Conservation (phyloP, 2,329 filamentous ascomycete genomes). For the Sarocladium kiliense region DNA sequence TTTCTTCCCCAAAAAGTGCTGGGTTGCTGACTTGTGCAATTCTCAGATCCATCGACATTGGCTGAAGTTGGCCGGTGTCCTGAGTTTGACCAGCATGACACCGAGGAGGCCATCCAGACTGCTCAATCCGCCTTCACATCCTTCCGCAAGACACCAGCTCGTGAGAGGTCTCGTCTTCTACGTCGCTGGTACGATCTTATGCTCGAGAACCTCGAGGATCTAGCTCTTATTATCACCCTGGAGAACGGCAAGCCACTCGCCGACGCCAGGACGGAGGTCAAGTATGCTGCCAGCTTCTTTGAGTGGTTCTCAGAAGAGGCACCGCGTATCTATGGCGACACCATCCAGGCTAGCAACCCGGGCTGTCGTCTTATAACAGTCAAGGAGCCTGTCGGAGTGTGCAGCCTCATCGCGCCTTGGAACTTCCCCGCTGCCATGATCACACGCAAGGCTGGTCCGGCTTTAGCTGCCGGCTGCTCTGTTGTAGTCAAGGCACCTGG, state of each 20-base stretch:
- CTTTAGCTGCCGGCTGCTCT: conserved; percentile 63
- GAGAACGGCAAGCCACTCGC: conserved; percentile 67
- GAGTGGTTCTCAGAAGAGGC: conserved; percentile 64
- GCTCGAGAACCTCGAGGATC: conserved; percentile 59
- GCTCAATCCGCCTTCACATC: conserved; percentile 52
- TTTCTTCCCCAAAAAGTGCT: background rate
- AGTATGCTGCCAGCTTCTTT: conserved; percentile 55
- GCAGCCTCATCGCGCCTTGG: conserved; percentile 34
- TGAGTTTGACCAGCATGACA: conserved; percentile 66
- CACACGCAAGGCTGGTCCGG: conserved; percentile 34
- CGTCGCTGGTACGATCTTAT: conserved; percentile 64
- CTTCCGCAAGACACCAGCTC: conserved; percentile 56
- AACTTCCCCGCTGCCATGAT: conserved; percentile 41
- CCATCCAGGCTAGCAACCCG: conserved; percentile 23
- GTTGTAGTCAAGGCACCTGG: conserved; percentile 80
- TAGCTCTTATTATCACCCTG: conserved; percentile 63
- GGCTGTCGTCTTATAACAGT: conserved; percentile 39
- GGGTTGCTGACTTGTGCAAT: background rate
- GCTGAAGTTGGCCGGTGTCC: conserved; percentile 65
- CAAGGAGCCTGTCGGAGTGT: conserved; percentile 17
- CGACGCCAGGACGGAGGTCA: conserved; percentile 52
- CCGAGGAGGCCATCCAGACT: conserved; percentile 63
- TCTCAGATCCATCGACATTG: conserved; percentile 63
- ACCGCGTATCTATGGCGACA: conserved; percentile 51
- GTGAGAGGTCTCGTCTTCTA: conserved; percentile 54